Percentiles rank a stretch among this genome's conserved stretches.
Conservation (phyloP, 164 flowering plant genomes). For the Aristolochia contorta region DNA sequence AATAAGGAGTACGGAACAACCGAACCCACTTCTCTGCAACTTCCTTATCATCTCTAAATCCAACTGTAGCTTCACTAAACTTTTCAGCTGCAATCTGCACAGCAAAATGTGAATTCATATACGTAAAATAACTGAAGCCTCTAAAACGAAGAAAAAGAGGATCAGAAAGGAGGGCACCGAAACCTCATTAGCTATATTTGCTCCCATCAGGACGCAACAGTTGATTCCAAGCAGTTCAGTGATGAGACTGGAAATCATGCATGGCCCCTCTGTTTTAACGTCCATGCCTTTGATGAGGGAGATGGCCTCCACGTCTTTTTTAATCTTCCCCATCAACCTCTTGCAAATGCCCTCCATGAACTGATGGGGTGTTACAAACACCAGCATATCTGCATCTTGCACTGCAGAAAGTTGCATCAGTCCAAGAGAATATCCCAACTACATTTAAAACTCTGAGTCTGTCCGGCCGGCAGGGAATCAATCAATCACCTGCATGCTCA, state of each 20-base stretch:
- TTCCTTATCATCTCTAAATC: constrained; percentile 55
- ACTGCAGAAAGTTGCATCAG: constrained; percentile 34
- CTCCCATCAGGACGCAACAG: constrained; percentile 96
- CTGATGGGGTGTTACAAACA: constrained; percentile 94
- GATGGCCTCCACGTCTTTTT: constrained; percentile 52
- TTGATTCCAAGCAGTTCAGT: constrained; percentile 57
- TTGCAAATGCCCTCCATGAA: constrained; percentile 87
- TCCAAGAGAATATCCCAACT: not conserved
- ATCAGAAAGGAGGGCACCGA: not conserved
- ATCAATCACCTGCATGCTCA: constrained; percentile 67
- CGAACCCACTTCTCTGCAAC: constrained; percentile 81
- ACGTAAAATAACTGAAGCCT: not conserved
- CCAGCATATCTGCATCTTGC: constrained; percentile 77
- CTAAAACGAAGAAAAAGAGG: not conserved
- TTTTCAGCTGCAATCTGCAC: constrained; percentile 84
- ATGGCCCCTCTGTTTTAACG: constrained; percentile 84
- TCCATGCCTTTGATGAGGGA: constrained; percentile 96
- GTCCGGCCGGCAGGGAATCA: constrained; percentile 1
- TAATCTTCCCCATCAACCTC: constrained; percentile 65
- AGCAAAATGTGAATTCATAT: not conserved
- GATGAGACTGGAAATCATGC: constrained; percentile 81
- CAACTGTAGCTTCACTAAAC: constrained; percentile 95
- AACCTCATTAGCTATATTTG: constrained; percentile 97
- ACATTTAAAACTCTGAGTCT: not conserved
- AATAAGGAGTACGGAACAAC: constrained; percentile 72